Percentiles rank a stretch among this genome's conserved stretches.
Evolutionary conservation across 768 basidiomycete species (phyloP).

Genomic region (Suillus luteus): DNA sequence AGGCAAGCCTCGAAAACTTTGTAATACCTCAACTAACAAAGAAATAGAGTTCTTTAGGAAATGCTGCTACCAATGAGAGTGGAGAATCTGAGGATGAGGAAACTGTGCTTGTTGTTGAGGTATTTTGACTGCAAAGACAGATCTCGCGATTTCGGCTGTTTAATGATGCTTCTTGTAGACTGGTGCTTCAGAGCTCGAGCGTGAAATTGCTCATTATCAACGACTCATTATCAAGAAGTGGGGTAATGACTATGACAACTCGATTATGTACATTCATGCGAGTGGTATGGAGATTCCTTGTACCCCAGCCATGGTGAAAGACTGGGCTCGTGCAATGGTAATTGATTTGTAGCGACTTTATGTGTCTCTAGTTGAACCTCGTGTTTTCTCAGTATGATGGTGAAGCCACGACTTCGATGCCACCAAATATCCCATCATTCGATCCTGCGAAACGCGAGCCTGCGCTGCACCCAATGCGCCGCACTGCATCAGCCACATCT

Average conservation of each 20-base stretch:
- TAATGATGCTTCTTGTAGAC: no score
- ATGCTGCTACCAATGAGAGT: no score
- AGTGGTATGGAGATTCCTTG: constrained; percentile 2
- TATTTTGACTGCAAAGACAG: no score
- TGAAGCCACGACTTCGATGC: neutral
- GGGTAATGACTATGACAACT: constrained; percentile 8
- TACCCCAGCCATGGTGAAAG: constrained; percentile 3
- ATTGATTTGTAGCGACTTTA: neutral
- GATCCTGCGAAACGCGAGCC: neutral
- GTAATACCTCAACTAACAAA: no score
- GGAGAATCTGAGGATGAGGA: neutral
- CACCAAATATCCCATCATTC: constrained; percentile 6
- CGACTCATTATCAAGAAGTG: constrained; percentile 8
- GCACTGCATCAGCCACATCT: no score
- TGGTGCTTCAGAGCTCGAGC: constrained; percentile 1
- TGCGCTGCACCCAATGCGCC: neutral
- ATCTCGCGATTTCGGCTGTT: no score
- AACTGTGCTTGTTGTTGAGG: neutral
- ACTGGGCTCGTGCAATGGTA: constrained; percentile 3
- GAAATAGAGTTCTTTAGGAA: no score
- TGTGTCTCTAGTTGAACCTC: neutral
- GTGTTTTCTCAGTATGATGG: neutral
- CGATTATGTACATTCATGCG: constrained; percentile 1
- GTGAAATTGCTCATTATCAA: neutral
- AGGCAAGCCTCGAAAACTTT: neutral